These are phyloP conservation scores for Dryadomyces sulphureus DNA, from an alignment of 2,329 filamentous ascomycete genomes.

Conservation along the genomic window DNA sequence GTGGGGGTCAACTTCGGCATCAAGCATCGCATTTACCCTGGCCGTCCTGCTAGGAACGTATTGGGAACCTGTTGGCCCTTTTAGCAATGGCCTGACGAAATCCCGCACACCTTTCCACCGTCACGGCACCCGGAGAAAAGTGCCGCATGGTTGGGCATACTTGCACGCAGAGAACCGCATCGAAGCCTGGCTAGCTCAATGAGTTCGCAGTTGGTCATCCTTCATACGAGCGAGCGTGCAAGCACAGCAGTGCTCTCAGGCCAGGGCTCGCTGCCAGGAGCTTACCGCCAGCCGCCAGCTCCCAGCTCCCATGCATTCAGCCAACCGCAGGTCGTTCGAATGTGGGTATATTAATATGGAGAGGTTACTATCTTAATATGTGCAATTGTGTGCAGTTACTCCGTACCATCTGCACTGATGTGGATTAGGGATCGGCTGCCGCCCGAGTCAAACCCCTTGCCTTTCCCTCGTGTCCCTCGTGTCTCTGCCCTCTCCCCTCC, in stretches of 20 bases:
- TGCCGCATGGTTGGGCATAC: not conserved
- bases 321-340: no score
- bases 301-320: not conserved
- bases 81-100: not conserved
- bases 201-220: no score
- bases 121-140: not conserved
- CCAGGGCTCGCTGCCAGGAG: no score
- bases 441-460: not conserved
- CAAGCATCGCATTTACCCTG: no score
- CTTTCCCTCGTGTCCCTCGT: not conserved
- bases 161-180: not conserved
- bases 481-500: not conserved
- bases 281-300: not conserved
- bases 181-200: not conserved
- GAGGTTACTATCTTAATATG: not conserved
- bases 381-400: conserved; percentile 1
- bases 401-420: not conserved
- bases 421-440: conserved; percentile 2
- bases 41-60: no score
- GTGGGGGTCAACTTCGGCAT: no score
- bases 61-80: not conserved
- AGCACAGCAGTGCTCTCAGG: no score
- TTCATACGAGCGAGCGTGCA: no score
- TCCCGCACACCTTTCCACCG: not conserved
- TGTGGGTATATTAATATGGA: not conserved